These are phyloP conservation scores for Linanthus parryae DNA, from an alignment of 148 eudicot species.

Conservation along the genomic window DNA sequence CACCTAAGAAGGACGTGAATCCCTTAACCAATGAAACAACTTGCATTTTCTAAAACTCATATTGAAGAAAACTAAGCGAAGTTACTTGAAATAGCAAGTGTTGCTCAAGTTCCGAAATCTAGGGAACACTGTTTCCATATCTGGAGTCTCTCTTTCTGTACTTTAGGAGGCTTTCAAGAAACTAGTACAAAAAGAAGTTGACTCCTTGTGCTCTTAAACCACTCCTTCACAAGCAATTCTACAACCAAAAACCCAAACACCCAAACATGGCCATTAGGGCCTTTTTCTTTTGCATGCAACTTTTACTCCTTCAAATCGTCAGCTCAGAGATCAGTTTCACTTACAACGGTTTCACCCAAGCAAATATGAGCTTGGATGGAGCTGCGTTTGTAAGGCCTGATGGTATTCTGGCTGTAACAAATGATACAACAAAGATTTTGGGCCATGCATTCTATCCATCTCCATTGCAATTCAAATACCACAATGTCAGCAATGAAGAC, in stretches of 20 bases:
- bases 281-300: not conserved
- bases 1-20: too few species aligned
- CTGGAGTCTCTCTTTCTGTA: constrained; percentile 1
- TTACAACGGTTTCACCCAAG: constrained; percentile 8
- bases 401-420: constrained; percentile 6
- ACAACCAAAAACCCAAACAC: not conserved
- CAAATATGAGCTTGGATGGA: constrained; percentile 18
- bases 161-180: too few species aligned
- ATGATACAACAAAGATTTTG: not conserved
- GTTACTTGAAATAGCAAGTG: not conserved
- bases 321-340: constrained; percentile 8
- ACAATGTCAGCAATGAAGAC: not conserved
- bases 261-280: not conserved
- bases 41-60: not conserved
- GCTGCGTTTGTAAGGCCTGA: constrained; percentile 6
- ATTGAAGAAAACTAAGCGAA: not conserved
- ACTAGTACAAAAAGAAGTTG: not conserved
- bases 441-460: constrained; percentile 16
- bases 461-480: constrained; percentile 10
- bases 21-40: not conserved
- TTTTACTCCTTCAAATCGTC: constrained; percentile 3
- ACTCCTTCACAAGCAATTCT: not conserved
- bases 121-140: not conserved
- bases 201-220: not conserved
- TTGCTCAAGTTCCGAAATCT: constrained; percentile 5